Percentiles rank a stretch among this genome's conserved stretches.
Evolutionary conservation across 306 rosid species (phyloP).

Genomic region (Cajanus cajan): DNA sequence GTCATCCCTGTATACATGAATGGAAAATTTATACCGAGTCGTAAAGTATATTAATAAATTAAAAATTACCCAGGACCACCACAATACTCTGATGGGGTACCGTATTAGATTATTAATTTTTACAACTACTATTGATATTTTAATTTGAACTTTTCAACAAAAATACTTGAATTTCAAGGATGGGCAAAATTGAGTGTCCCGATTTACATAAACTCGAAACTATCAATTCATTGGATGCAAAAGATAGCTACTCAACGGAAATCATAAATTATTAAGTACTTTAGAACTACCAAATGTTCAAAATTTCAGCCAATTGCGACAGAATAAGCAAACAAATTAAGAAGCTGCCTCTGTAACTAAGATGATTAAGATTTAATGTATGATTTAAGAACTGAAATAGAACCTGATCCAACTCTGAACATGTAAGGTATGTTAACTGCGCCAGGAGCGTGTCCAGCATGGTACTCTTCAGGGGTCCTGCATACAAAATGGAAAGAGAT

Average conservation of each 20-base stretch:
- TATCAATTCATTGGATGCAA: background rate
- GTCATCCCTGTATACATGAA: slow-evolving; percentile 57
- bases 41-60: background rate
- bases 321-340: too few relatives aligned
- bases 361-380: background rate
- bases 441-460: slow-evolving; percentile 65
- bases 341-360: background rate
- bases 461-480: slow-evolving; percentile 80
- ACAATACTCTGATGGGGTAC: background rate
- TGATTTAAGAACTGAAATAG: background rate
- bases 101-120: background rate
- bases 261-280: too few relatives aligned
- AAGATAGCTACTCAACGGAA: background rate
- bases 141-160: background rate
- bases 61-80: background rate
- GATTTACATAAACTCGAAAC: background rate
- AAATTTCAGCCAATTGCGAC: too few relatives aligned
- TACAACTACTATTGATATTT: background rate
- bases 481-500: background rate
- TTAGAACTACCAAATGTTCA: too few relatives aligned
- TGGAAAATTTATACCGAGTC: background rate
- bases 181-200: background rate
- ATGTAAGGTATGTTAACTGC: slow-evolving; percentile 81
- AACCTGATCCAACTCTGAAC: slow-evolving; percentile 83
- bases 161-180: slow-evolving; percentile 9